Evolutionary conservation across 176 grass and related monocot genomes (phyloP), one percentile per base, ranked within the genome.

Genomic region (Triticum dicoccoides): DNA sequence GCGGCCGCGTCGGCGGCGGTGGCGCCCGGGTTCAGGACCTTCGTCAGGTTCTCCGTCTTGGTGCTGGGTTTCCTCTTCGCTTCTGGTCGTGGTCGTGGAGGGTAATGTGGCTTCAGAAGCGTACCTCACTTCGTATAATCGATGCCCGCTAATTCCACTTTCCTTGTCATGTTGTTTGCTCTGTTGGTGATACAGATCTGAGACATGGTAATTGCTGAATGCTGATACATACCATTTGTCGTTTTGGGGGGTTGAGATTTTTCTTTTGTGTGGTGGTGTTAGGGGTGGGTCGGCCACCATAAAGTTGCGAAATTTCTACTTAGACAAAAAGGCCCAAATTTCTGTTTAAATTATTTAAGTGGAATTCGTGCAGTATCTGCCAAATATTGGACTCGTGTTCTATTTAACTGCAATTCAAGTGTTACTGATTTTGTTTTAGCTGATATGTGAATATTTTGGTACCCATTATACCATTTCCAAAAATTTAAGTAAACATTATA

Each of bases 1-100:
- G 52, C 73, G 9, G 52, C 13, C 30, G 80, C 62, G 4, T 66
- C 65, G 9, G 79, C 86, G 4, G 51, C 73, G 24, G 32, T 74
- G 7, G 10, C 54, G n/a, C 76, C 56, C 0, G 67, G 82, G 24
- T 0, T 35, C 14, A 52, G 52, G 7, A 74, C 42, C 68, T 37
- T 88, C 54, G 52, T 72, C 65, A 65, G 81, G 75, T 34, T 84
- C 80, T 45, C 51, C 73, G 14, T 24, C 61, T 35, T 85, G 12
- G 24, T 69, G 62, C 24, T 82, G 27, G 65, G 70, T 8, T 69
- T 85, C 62, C 70, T 89, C 42, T 65, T 64, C 23, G 41, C 49
- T 77, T 56, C 74, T 77, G 25, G 8, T 76, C 73, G 3, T 77
- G 25, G 4, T 76, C 73, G 3, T 75, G 72, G 6, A 52, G 25